Evolutionary conservation across 768 basidiomycete species (phyloP).

Genomic region (Bullera alba): DNA sequence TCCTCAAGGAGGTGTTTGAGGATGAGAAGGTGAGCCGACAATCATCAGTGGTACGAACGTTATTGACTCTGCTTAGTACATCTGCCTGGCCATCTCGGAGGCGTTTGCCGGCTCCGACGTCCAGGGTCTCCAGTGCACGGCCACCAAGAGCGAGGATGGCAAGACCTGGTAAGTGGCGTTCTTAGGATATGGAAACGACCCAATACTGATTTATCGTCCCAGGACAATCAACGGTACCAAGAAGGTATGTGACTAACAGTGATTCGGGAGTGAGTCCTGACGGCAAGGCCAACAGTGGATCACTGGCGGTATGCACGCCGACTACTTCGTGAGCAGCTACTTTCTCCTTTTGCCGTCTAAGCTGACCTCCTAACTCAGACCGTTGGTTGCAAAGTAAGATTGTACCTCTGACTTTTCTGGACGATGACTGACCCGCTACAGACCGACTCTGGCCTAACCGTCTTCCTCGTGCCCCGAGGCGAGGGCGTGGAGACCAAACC

Average conservation of each 20-base stretch:
- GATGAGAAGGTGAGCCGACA: conserved; percentile 55
- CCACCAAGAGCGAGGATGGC: conserved; percentile 71
- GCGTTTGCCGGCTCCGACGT: conserved; percentile 77
- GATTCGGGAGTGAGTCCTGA: too few species aligned
- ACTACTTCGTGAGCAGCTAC: conserved; percentile 50
- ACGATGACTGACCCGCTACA: conserved; percentile 25
- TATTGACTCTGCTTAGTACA: conserved; percentile 52
- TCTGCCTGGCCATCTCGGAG: conserved; percentile 80
- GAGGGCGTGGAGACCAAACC: conserved; percentile 75
- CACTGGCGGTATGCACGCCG: conserved; percentile 45
- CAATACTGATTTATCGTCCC: too few species aligned
- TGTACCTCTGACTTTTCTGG: neutral
- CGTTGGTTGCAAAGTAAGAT: conserved; percentile 64
- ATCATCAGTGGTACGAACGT: neutral
- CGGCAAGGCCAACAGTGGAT: too few species aligned
- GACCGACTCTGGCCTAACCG: conserved; percentile 63
- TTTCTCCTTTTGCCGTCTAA: too few species aligned
- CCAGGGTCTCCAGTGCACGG: conserved; percentile 61
- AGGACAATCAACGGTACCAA: conserved; percentile 89
- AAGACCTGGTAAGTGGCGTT: conserved; percentile 41
- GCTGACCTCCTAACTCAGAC: conserved; percentile 54
- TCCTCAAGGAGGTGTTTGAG: conserved; percentile 57
- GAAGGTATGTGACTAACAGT: too few species aligned
- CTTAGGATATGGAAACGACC: neutral
- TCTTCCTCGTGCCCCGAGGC: conserved; percentile 73